These are phyloP conservation scores for Apium graveolens DNA, from an alignment of 129 eudicot genomes.

Conservation along the genomic window DNA sequence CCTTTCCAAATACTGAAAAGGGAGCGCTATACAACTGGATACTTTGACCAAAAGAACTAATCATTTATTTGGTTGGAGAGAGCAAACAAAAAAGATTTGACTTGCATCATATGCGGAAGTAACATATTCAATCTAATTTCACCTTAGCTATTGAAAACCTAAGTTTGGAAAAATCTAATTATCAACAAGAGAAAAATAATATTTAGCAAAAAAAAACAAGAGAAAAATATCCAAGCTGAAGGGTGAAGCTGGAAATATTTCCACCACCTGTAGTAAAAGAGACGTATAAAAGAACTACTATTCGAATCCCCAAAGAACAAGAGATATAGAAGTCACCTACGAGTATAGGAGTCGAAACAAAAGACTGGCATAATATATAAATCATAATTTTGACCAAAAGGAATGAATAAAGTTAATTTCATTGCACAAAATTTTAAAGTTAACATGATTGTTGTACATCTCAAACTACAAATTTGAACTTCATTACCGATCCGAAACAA, in stretches of 20 bases:
- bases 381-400: background rate
- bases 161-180: too few species aligned
- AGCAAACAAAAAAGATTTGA: too few species aligned
- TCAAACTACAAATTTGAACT: background rate
- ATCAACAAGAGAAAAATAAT: too few species aligned
- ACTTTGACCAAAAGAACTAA: too few species aligned
- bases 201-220: too few species aligned
- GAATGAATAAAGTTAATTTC: background rate
- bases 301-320: background rate
- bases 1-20: too few species aligned
- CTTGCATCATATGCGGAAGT: too few species aligned
- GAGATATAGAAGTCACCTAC: background rate
- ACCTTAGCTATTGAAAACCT: background rate
- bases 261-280: background rate
- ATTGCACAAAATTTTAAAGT: background rate
- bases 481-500: background rate
- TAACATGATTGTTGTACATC: background rate
- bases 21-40: too few species aligned
- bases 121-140: too few species aligned
- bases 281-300: background rate
- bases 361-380: background rate
- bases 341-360: background rate
- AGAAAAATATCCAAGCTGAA: background rate
- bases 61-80: too few species aligned
- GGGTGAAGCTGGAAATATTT: background rate